A percentile compares a stretch with the other conserved stretches of the same genome.
Evolutionary conservation across 2,329 filamentous ascomycete species (phyloP).

Genomic region (Paramyrothecium sp.): DNA sequence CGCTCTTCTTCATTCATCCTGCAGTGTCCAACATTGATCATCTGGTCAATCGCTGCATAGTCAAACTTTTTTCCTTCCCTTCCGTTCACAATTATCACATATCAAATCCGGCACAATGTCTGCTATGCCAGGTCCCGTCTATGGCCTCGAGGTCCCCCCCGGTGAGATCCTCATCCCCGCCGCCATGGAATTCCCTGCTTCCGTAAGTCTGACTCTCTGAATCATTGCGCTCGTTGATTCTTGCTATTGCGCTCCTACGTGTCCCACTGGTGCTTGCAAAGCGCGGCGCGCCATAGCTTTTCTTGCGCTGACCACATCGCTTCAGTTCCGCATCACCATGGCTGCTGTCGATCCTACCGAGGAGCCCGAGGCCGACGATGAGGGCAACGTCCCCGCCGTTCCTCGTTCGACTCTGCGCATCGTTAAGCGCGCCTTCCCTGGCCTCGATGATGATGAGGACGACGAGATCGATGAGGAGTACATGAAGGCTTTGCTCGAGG

Average conservation of each 20-base stretch:
- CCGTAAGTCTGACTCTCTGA: conserved; percentile 57
- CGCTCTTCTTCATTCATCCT: conserved; percentile 10
- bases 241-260: background rate
- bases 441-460: conserved; percentile 57
- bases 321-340: conserved; percentile 95
- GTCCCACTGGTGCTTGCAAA: background rate
- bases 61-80: background rate
- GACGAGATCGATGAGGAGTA: conserved; percentile 69
- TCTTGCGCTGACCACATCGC: background rate
- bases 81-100: conserved; percentile 3
- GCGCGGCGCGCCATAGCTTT: background rate
- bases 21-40: conserved; percentile 6
- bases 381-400: conserved; percentile 58
- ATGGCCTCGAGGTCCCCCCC: conserved; percentile 86
- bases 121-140: conserved; percentile 72
- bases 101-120: conserved; percentile 44
- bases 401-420: conserved; percentile 88
- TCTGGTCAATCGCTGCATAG: conserved; percentile 2
- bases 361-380: conserved; percentile 63
- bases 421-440: conserved; percentile 67
- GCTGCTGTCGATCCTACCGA: conserved; percentile 92
- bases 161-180: conserved; percentile 82
- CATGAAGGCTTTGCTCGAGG: conserved; percentile 52
- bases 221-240: background rate
- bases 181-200: conserved; percentile 74